Conservation (phyloP, 2,329 filamentous ascomycete genomes). For the Sclerotinia sclerotiorum region DNA sequence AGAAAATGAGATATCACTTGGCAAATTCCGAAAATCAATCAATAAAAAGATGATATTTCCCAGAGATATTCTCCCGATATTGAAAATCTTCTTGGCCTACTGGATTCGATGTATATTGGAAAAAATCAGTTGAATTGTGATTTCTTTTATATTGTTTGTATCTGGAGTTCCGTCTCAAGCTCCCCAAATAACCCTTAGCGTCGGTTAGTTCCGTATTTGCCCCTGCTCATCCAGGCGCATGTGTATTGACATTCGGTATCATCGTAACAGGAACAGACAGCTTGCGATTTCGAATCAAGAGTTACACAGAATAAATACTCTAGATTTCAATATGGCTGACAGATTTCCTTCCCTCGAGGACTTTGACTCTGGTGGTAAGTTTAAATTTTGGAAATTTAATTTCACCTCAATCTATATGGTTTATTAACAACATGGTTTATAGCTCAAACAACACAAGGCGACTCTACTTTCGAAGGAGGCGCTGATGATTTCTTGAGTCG, state of each 20-base stretch:
- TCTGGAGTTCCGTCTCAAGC: slow-evolving; percentile 15
- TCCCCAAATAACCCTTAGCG: slow-evolving; percentile 23
- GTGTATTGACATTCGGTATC: slow-evolving; percentile 11
- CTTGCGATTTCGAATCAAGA: slow-evolving; percentile 23
- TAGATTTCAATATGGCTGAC: slow-evolving; percentile 51
- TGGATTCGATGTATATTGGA: background rate
- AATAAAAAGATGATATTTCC: background rate
- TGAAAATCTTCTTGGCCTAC: background rate
- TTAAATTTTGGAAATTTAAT: slow-evolving; percentile 11
- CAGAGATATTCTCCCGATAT: background rate
- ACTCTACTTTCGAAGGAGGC: slow-evolving; percentile 53
- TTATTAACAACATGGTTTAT: slow-evolving; percentile 33
- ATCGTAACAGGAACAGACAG: slow-evolving; percentile 19
- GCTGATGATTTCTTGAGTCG: slow-evolving; percentile 85
- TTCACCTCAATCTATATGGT: slow-evolving; percentile 3
- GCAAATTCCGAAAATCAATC: background rate
- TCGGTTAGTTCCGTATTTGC: slow-evolving; percentile 21
- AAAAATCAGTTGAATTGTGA: slow-evolving; percentile 16
- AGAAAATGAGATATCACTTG: slow-evolving; percentile 1
- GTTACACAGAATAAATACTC: slow-evolving; percentile 21
- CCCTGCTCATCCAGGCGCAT: slow-evolving; percentile 14
- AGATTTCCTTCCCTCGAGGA: slow-evolving; percentile 61
- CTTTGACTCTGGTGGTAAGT: slow-evolving; percentile 53
- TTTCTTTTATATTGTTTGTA: slow-evolving; percentile 6
- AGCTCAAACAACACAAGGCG: slow-evolving; percentile 63